Evolutionary conservation across 257 asterid genomes (phyloP), one percentile per base, ranked within the genome.

Genomic region (Solanum etuberosum): DNA sequence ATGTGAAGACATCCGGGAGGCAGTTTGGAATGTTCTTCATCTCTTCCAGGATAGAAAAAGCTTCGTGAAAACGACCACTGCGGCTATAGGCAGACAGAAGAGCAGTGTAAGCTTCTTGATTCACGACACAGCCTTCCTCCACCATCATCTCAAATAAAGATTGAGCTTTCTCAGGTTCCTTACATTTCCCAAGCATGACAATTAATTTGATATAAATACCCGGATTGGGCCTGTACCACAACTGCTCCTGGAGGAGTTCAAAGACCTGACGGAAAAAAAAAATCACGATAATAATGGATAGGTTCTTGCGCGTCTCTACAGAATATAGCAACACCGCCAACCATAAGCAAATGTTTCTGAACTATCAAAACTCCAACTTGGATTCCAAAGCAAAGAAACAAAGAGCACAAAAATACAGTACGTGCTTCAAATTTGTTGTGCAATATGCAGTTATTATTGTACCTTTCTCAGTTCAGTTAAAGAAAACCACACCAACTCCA

Each of bases 151-250:
- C 94, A 83, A 94, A 97, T 86, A 97, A 90, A 73, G 92, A 91
- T 77, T 89, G 95, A 87, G 99, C 99, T 91, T 91, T 97, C 93
- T 95, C 99, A 9, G 98, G 99, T 90, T 97, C 98, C 96, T 94
- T 97, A 90, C 99, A 95, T 89, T 97, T 97, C 83, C 99, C 99
- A 72, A 97, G 98, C 99, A 97, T 97, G 87, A 93, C 96, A 76
- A 97, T 97, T 86, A 97, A 91, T 94, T 94, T 95, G 87, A 95
- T 92, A 86, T 97, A 97, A 85, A 95, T 89, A 82, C 98, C 96
- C 18, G 90, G 27, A 83, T 93, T 92, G 15, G 99, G 98, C 89
- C 89, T 90, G 96, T 97, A 97, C 99, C 99, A 97, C 1, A 93
- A 93, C 92, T 97, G 99, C 92, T 97, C 98, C 0, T 95, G 95